Evolutionary conservation across 805 yeast genomes (phyloP), one percentile per base, ranked within the genome.

Genomic region (Hanseniaspora guilliermondii): DNA sequence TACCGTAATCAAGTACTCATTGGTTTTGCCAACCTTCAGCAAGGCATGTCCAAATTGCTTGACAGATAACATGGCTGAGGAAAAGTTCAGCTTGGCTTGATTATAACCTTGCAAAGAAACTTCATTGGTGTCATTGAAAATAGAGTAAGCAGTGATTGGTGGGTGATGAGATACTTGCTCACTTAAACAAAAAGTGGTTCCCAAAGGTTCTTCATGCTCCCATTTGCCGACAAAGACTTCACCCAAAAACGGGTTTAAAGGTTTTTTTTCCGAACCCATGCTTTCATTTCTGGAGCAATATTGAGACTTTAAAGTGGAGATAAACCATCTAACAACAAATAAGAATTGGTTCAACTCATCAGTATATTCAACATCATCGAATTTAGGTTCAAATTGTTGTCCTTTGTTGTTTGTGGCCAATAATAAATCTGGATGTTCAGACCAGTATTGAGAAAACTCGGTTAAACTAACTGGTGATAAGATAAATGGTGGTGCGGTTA

Each of bases 81-180:
- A 76, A 70, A 93, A 83, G 22, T 86, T 79, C 25, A 97, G 89
- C 68, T 79, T 85, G 64, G 91, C 79, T 39, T 91, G 91, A 64
- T 86, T 89, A 71, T 87, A 91, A 53, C 98, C 98, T 68, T 89
- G 85, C 58, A 88, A 73, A 41, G 73, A 69, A 25, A 83, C 82
- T 35, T 82, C 76, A 66, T 83, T 76, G 62, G 79, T 78, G 58
- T 81, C 85, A 66, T 88, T 88, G 63, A 78, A 71, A 55, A 93
- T 77, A 42, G 88, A 78, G 66, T 88, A 93, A 6, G 93, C 97
- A n/a, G 97, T 89, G 36, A 85, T 83, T 25, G 98, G 97, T 17
- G 98, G 98, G 68, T 93, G 98, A 70, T 93, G 98, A 58, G 89
- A 82, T 14, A 93, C 97, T 70, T 93, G 98, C 69, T 93, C 98